Evolutionary conservation across 1,284 basidiomycete species (phyloP), one percentile per base, ranked within the genome.

Genomic region (Tilletia horrida): DNA sequence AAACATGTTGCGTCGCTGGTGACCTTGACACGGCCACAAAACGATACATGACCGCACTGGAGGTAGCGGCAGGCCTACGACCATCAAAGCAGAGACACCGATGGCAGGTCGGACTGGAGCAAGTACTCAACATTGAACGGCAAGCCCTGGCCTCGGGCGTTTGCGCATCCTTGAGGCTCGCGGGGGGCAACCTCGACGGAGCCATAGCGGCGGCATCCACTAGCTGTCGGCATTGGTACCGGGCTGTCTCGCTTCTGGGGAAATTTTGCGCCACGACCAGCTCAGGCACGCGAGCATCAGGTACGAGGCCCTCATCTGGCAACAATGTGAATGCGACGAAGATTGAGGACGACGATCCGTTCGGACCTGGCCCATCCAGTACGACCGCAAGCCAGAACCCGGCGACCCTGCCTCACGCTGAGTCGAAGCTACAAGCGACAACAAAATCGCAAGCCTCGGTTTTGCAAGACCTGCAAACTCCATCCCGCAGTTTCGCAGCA

Each of bases 91-190:
- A 48, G 21, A 21, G 21, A 55, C 31, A 59, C 29, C 29, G 47
- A 13, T 67, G 48, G 27, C 50, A 66, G 23, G 67, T 55, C 62
- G 67, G 65, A 6, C 55, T 73, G 43, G 75, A 73, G 21, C 67
- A 67, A 7, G 61, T 70, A 8, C 47, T 52, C 16, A 65, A 66
- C n/a, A 66, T 67, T 29, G 71, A 75, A 25, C 57, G 70, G 40
- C 72, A 73, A 42, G 69, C 71, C 3, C 61, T 71, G 25, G 73
- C 73, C 1, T 69, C 68, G 23, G 57, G 65, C 8, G 66, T 63
- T 0, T 69, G 47, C n/a, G 64, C 71, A 1, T 63, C 57, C 11
- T 68, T 74, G 13, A 67, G 69, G n/a, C 27, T 67, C 47, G 71
- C 68, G 42, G 47, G 55, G 9, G 69, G 70, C 11, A 69, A 72